Percentiles rank a stretch among this genome's conserved stretches.
These are phyloP conservation scores for Endothia cerciana DNA, from an alignment of 2,329 filamentous ascomycete genomes.

Conservation along the genomic window DNA sequence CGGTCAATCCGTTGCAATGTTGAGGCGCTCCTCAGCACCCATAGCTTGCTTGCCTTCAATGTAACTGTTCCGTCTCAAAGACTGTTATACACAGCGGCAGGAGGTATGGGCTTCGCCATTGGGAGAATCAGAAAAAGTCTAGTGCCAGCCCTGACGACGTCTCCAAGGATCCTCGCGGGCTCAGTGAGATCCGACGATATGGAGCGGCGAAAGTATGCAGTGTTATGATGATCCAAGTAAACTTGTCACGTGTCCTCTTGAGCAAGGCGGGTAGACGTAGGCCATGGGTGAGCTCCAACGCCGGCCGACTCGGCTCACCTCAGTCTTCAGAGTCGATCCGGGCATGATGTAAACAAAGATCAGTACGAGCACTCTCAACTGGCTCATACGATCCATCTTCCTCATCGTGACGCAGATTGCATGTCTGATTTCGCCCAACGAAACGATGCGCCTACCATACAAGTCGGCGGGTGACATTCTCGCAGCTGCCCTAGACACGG, in stretches of 20 bases:
- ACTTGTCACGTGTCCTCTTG: neutral
- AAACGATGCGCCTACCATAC: neutral
- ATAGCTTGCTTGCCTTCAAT: no score
- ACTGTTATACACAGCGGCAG: no score
- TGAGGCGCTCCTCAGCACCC: no score
- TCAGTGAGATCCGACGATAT: conserved; percentile 36
- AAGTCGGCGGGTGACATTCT: conserved; percentile 21
- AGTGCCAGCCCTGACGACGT: no score
- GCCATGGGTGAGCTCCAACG: conserved; percentile 34
- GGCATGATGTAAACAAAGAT: conserved; percentile 37
- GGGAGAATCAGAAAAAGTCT: no score
- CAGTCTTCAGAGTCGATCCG: conserved; percentile 40
- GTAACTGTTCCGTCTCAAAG: no score
- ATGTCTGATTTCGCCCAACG: conserved; percentile 6
- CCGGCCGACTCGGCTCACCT: conserved; percentile 35
- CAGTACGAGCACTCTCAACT: conserved; percentile 28
- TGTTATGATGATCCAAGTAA: conserved; percentile 40
- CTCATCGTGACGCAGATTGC: neutral
- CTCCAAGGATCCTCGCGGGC: conserved; percentile 28
- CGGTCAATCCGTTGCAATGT: no score
- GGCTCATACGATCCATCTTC: conserved; percentile 27
- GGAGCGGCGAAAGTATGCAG: conserved; percentile 39
- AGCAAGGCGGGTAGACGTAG: conserved; percentile 19
- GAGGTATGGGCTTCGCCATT: no score
- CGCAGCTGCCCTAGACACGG: neutral